Conservation (phyloP, 1,139 yeast species). For the Pneumocystis jirovecii region DNA sequence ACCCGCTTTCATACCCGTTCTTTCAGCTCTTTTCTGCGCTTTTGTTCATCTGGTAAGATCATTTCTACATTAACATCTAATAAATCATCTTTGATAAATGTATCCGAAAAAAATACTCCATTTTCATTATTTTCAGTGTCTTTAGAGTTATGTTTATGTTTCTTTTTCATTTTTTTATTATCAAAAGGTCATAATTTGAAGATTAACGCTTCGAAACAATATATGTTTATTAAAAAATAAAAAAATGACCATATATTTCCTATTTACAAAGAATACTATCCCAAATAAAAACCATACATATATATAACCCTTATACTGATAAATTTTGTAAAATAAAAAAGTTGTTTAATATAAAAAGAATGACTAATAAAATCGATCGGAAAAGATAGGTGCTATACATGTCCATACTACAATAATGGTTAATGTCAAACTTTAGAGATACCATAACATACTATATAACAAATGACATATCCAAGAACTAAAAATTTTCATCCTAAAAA, state of each 20-base stretch:
- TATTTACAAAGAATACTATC: neutral
- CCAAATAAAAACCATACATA: neutral
- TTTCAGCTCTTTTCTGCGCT: constrained; percentile 49
- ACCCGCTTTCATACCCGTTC: constrained; percentile 47
- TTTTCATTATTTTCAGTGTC: neutral
- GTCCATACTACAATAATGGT: constrained; percentile 44
- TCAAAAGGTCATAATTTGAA: neutral
- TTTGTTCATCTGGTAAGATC: constrained; percentile 32
- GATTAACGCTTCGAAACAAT: neutral
- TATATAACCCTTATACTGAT: neutral
- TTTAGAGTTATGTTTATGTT: neutral
- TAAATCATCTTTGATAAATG: constrained; percentile 7
- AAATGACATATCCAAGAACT: constrained; percentile 85
- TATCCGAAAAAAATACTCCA: neutral
- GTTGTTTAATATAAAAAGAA: neutral
- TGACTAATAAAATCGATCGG: constrained; percentile 50
- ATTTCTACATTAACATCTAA: constrained; percentile 49
- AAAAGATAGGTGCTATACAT: constrained; percentile 68
- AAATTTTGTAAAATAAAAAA: neutral
- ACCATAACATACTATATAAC: constrained; percentile 35
- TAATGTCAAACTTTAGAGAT: neutral
- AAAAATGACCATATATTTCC: neutral
- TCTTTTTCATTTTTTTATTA: neutral
- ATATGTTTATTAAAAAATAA: neutral
- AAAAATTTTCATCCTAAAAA: constrained; percentile 47